A percentile compares a stretch with the other conserved stretches of the same genome.
phyloP scores from a whole-genome alignment of 2,329 filamentous ascomycete species.

The Fusarium multiceps region DNA sequence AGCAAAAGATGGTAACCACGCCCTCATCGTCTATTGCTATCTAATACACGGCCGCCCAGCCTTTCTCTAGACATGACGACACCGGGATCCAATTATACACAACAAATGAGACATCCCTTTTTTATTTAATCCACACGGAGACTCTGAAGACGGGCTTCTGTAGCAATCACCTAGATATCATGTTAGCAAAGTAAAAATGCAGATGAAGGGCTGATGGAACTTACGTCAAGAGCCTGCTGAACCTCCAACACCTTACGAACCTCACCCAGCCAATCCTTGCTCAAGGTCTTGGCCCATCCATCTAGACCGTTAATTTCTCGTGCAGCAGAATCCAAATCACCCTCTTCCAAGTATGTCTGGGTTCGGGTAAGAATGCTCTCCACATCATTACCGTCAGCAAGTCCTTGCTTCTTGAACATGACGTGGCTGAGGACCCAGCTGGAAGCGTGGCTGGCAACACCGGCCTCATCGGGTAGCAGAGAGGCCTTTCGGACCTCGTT shows the following conservation, averaged over 20 bases:
- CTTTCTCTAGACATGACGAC: slow-evolving; percentile 46
- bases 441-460: slow-evolving; percentile 92
- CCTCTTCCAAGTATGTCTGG: slow-evolving; percentile 91
- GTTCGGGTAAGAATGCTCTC: slow-evolving; percentile 93
- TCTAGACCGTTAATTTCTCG: slow-evolving; percentile 93
- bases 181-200: slow-evolving; percentile 29
- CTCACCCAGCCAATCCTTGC: slow-evolving; percentile 92
- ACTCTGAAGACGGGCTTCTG: slow-evolving; percentile 89
- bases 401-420: slow-evolving; percentile 92
- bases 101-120: slow-evolving; percentile 49
- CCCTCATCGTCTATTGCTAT: slow-evolving; percentile 51
- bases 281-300: slow-evolving; percentile 96
- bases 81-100: slow-evolving; percentile 51
- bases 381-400: slow-evolving; percentile 87
- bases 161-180: slow-evolving; percentile 77
- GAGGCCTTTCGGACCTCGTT: slow-evolving; percentile 93
- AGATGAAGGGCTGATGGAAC: slow-evolving; percentile 49
- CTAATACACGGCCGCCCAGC: slow-evolving; percentile 51
- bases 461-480: slow-evolving; percentile 90
- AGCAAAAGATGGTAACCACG: slow-evolving; percentile 32
- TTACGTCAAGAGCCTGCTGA: slow-evolving; percentile 93
- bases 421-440: slow-evolving; percentile 91
- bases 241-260: slow-evolving; percentile 94
- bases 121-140: slow-evolving; percentile 77
- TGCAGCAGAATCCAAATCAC: slow-evolving; percentile 89